Evolutionary conservation across 768 basidiomycete species (phyloP).

Genomic region (Psilocybe tampanensis): DNA sequence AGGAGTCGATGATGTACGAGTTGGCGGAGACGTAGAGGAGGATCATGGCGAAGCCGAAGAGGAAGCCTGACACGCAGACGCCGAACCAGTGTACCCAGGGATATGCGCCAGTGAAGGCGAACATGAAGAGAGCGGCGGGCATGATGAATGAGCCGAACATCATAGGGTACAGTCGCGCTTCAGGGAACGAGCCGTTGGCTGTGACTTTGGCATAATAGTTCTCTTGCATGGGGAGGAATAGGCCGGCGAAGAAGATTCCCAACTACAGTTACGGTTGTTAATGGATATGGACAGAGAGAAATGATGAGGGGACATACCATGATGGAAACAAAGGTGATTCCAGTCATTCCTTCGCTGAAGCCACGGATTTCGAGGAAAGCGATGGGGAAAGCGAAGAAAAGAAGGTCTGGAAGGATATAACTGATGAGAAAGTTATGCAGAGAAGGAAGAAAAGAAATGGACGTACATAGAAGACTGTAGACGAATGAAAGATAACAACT

Average conservation of each 20-base stretch:
- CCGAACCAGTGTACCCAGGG: conserved; percentile 40
- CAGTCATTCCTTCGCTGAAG: conserved; percentile 40
- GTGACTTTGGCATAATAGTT: conserved; percentile 33
- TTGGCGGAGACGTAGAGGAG: conserved; percentile 45
- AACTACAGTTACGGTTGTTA: conserved; percentile 20
- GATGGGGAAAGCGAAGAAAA: conserved; percentile 49
- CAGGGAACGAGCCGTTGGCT: conserved; percentile 40
- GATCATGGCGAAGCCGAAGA: conserved; percentile 45
- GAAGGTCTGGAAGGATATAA: conserved; percentile 32
- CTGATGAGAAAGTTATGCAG: too few species aligned
- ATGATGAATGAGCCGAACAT: conserved; percentile 40
- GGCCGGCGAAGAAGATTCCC: conserved; percentile 35
- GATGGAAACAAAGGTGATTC: conserved; percentile 46
- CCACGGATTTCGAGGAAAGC: conserved; percentile 42
- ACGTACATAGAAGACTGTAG: conserved; percentile 40
- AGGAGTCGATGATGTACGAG: conserved; percentile 45
- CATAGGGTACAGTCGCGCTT: conserved; percentile 46
- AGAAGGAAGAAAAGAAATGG: not conserved
- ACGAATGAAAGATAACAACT: conserved; percentile 47
- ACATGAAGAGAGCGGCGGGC: conserved; percentile 42
- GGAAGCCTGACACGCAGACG: conserved; percentile 36
- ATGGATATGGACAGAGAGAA: not conserved
- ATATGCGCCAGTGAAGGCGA: conserved; percentile 49
- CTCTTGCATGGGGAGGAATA: conserved; percentile 36
- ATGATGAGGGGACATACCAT: conserved; percentile 30